Conservation (phyloP, 495 filamentous ascomycete genomes). For the Copromyces sp. region DNA sequence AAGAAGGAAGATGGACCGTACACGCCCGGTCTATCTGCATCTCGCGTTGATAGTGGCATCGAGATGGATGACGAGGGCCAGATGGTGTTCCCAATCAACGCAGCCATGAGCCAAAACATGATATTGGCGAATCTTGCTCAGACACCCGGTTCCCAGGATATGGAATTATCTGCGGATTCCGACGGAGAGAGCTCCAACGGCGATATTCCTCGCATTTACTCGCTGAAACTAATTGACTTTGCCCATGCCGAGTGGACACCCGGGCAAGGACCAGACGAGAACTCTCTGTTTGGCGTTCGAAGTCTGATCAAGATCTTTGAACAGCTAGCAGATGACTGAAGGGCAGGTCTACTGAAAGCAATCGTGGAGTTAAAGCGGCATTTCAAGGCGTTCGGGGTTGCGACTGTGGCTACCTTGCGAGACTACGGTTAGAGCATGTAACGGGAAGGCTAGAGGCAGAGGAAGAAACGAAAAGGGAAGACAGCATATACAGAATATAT, state of each 20-base stretch:
- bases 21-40: conserved; percentile 5
- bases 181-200: conserved; percentile 40
- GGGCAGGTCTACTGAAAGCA: background rate
- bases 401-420: background rate
- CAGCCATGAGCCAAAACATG: background rate
- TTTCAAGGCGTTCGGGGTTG: background rate
- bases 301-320: conserved; percentile 62
- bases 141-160: conserved; percentile 1
- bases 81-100: conserved; percentile 7
- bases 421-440: background rate
- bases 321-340: conserved; percentile 32
- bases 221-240: conserved; percentile 90
- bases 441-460: background rate
- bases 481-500: background rate
- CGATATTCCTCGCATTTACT: conserved; percentile 56
- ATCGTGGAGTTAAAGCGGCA: background rate
- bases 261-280: conserved; percentile 81
- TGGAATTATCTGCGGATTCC: background rate
- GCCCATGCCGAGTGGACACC: conserved; percentile 86
- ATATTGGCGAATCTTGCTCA: background rate
- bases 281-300: conserved; percentile 63
- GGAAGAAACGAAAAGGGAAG: background rate
- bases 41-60: conserved; percentile 36
- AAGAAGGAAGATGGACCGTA: background rate
- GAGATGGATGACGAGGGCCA: conserved; percentile 30